Evolutionary conservation across 257 asterid species (phyloP).

Genomic region (Fraxinus pennsylvanica): DNA sequence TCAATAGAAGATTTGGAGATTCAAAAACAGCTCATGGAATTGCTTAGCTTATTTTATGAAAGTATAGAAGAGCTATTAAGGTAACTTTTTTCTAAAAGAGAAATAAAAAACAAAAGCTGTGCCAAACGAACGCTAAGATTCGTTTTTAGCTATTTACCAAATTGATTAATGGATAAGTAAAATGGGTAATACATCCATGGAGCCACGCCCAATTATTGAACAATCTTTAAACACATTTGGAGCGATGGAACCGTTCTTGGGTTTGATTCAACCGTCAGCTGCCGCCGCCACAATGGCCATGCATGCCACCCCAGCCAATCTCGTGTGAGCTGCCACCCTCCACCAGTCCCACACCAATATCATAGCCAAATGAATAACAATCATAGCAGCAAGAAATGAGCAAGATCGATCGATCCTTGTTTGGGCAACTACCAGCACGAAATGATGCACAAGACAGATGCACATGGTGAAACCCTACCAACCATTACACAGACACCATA

Average conservation of each 20-base stretch:
- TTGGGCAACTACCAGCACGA: constrained; percentile 22
- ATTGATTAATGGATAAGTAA: no score
- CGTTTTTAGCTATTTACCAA: no score
- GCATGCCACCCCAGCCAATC: not conserved
- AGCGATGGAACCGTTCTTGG: not conserved
- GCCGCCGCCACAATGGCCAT: not conserved
- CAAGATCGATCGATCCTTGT: not conserved
- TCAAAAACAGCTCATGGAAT: no score
- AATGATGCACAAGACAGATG: constrained; percentile 18
- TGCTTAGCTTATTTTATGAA: no score
- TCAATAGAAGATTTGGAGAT: no score
- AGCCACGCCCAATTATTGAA: no score
- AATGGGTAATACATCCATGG: no score
- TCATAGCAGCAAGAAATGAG: not conserved
- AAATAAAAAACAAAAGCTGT: no score
- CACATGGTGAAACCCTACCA: constrained; percentile 32
- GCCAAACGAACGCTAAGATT: no score
- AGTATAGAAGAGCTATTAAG: no score
- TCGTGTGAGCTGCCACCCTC: not conserved
- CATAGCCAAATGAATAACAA: not conserved
- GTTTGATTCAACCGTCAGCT: no score
- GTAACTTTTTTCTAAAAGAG: no score
- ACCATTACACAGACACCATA: not conserved
- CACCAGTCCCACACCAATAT: not conserved
- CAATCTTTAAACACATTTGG: not conserved